These are phyloP conservation scores for Selaginella tamariscina DNA, from an alignment of 75 land plant genomes.

Conservation along the genomic window DNA sequence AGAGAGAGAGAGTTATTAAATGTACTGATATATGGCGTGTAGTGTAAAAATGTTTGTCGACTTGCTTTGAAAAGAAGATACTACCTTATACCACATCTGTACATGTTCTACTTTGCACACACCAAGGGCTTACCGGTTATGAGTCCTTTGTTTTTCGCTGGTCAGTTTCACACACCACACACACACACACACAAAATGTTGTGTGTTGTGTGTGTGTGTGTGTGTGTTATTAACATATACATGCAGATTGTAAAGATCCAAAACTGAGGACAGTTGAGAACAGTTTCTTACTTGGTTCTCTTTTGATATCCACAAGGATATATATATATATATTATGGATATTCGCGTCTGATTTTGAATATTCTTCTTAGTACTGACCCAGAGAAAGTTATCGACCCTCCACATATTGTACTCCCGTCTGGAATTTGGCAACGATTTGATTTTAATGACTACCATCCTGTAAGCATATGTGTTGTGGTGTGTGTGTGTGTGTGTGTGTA, in stretches of 20 bases:
- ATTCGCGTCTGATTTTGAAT: slow-evolving; percentile 1
- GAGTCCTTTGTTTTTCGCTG: slow-evolving; percentile 76
- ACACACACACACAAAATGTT: too few relatives aligned
- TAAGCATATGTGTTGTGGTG: not conserved
- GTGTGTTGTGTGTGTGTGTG: too few relatives aligned
- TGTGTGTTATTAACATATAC: too few relatives aligned
- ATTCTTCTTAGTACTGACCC: slow-evolving; percentile 41
- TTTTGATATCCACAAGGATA: slow-evolving; percentile 77
- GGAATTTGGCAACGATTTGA: slow-evolving; percentile 85
- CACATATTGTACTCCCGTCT: slow-evolving; percentile 35
- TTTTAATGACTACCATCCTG: slow-evolving; percentile 72
- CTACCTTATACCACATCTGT: slow-evolving; percentile 72
- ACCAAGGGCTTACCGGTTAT: slow-evolving; percentile 60
- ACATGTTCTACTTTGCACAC: slow-evolving; percentile 76
- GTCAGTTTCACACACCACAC: too few relatives aligned
- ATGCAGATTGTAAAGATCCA: slow-evolving; percentile 68
- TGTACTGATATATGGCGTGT: too few relatives aligned
- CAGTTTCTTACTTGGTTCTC: slow-evolving; percentile 66
- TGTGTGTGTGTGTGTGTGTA: too few relatives aligned
- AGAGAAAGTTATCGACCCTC: slow-evolving; percentile 26
- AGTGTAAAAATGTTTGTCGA: slow-evolving; percentile 95
- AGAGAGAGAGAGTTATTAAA: too few relatives aligned
- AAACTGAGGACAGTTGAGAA: slow-evolving; percentile 55
- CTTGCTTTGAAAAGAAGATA: slow-evolving; percentile 72
- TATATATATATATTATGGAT: slow-evolving; percentile 12